Percentiles rank a stretch among this genome's conserved stretches.
phyloP scores from a whole-genome alignment of 106 monocot species.

The Apostasia ramifera region DNA sequence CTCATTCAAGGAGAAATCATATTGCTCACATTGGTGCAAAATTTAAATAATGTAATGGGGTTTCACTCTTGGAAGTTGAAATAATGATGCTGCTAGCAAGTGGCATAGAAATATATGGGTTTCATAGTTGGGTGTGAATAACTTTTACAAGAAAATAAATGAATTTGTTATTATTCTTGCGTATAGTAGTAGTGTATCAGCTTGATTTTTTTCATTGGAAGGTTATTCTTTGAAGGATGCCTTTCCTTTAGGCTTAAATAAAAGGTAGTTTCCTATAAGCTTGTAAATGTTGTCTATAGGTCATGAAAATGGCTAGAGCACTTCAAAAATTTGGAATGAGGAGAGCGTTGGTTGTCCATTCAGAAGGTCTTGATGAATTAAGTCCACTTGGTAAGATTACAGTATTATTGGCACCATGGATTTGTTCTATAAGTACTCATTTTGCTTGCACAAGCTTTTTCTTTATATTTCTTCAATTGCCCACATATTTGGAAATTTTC shows the following conservation, averaged over 20 bases:
- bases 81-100: background rate
- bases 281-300: slow-evolving; percentile 30
- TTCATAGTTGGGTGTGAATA: background rate
- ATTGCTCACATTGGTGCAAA: background rate
- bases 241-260: too few relatives aligned
- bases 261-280: too few relatives aligned
- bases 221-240: too few relatives aligned
- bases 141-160: background rate
- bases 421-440: background rate
- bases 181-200: too few relatives aligned
- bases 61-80: background rate
- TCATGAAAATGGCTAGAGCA: slow-evolving; percentile 85
- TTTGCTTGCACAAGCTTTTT: background rate
- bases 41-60: background rate
- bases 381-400: slow-evolving; percentile 82
- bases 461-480: background rate
- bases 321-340: slow-evolving; percentile 85
- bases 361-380: slow-evolving; percentile 93
- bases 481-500: background rate
- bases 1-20: too few relatives aligned
- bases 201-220: too few relatives aligned
- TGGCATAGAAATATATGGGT: background rate
- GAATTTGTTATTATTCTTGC: too few relatives aligned
- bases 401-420: too few relatives aligned
- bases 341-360: slow-evolving; percentile 93